phyloP scores from a whole-genome alignment of 2,329 filamentous ascomycete species.

The Lachnellula subtilissima region DNA sequence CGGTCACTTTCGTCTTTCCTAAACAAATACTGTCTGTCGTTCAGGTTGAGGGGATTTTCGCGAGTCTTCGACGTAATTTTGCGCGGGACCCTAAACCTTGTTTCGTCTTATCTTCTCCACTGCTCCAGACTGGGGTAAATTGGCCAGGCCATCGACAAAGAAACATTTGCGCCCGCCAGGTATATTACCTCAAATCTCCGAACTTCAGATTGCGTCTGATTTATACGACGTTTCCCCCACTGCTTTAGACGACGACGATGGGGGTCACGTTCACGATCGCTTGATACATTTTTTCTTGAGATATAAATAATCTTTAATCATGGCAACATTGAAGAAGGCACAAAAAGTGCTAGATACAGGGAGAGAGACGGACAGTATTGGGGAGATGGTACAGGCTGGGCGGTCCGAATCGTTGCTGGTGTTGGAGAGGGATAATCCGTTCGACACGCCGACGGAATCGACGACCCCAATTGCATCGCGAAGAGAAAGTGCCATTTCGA shows the following conservation, averaged over 20 bases:
- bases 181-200: too few relatives aligned
- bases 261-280: background rate
- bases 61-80: background rate
- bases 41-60: background rate
- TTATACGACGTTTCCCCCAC: too few relatives aligned
- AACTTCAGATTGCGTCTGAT: too few relatives aligned
- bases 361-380: background rate
- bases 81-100: too few relatives aligned
- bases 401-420: slow-evolving; percentile 5
- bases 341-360: background rate
- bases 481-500: slow-evolving; percentile 1
- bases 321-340: slow-evolving; percentile 11
- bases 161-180: too few relatives aligned
- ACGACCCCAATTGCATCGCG: slow-evolving; percentile 4
- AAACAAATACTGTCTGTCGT: background rate
- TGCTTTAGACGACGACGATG: background rate
- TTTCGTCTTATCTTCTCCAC: background rate
- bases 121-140: background rate
- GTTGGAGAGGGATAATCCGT: slow-evolving; percentile 8
- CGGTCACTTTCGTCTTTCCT: background rate
- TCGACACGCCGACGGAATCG: slow-evolving; percentile 7
- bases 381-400: slow-evolving; percentile 11
- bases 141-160: too few relatives aligned
- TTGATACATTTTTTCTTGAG: background rate
- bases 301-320: background rate